Evolutionary conservation across 2,329 filamentous ascomycete genomes (phyloP).

Genomic region (Aspergillaceae sp.): DNA sequence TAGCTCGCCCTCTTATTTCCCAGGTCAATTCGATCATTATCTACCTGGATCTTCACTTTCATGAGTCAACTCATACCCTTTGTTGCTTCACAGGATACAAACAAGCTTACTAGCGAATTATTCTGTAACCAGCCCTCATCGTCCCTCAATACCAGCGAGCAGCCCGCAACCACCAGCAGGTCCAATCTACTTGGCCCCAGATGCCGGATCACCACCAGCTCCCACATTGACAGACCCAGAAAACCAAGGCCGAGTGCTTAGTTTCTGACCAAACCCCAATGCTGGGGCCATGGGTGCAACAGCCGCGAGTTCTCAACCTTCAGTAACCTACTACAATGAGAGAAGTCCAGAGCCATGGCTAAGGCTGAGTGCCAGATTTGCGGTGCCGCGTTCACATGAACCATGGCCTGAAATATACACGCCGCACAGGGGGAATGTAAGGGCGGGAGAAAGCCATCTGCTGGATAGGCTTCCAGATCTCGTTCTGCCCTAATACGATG

Average conservation of each 20-base stretch:
- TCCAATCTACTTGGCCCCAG: no score
- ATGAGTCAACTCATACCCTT: no score
- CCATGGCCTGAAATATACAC: conserved; percentile 80
- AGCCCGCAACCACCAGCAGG: no score
- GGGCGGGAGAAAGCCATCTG: no score
- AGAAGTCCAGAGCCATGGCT: conserved; percentile 83
- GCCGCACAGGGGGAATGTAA: conserved; percentile 87
- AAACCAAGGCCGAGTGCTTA: conserved; percentile 53
- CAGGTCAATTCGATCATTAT: conserved; percentile 27
- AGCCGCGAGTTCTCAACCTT: conserved; percentile 93
- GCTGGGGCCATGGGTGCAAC: conserved; percentile 96
- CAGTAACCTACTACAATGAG: conserved; percentile 86
- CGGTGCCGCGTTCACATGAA: conserved; percentile 86
- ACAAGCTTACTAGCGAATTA: conserved; percentile 5
- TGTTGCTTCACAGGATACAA: no score
- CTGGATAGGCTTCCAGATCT: no score
- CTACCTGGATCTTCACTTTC: conserved; percentile 22
- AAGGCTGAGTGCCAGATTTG: conserved; percentile 88
- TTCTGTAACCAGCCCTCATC: conserved; percentile 18
- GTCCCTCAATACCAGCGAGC: conserved; percentile 12
- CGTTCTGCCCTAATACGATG: no score
- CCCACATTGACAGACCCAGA: no score
- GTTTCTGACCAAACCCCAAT: conserved; percentile 86
- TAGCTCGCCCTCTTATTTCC: conserved; percentile 25
- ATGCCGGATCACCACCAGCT: no score